Evolutionary conservation across 306 rosid genomes (phyloP), one percentile per base, ranked within the genome.

Genomic region (Alnus glutinosa): DNA sequence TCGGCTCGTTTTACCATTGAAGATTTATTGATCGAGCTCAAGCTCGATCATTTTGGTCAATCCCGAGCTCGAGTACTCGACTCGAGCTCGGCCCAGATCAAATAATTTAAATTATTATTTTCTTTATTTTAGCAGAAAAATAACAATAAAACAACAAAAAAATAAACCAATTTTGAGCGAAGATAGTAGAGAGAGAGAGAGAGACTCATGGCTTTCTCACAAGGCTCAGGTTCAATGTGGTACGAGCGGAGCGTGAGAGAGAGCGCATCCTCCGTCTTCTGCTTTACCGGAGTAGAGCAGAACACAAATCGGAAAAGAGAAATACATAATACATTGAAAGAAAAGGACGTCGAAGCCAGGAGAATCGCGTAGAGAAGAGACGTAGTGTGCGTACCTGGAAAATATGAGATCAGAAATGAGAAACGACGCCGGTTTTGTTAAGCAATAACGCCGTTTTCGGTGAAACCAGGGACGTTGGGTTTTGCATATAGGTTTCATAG

Each of bases 141-240:
- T 23, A 23, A 23, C 28, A 23, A 23, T 23, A 23, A 23, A 23
- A 23, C 28, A 23, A 23, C 28, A 23, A 23, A 23, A 23, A 23
- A 23, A 23, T 23, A 23, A 23, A 23, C 28, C 28, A 23, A 23
- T 23, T 23, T 23, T 23, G 28, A 23, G 28, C 28, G 28, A 23
- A 23, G 28, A 23, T 23, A 23, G 28, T 23, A 23, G 28, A 39
- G 28, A 46, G 77, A 37, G 71, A 11, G 48, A 28, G 62, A n/a
- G 28, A 74, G 46, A 48, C 89, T 91, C 84, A 92, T 98, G 58
- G 98, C 98, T 86, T 90, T 88, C 85, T 92, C 96, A 62, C 98
- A 98, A 51, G 89, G 28, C 9, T 96, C 98, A 5, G 89, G 93
- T 77, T 89, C 89, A 83, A 88, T 57, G 76, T 95, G 98, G 81